phyloP scores from a whole-genome alignment of 2,329 filamentous ascomycete species.

The Westerdykella ornata region DNA sequence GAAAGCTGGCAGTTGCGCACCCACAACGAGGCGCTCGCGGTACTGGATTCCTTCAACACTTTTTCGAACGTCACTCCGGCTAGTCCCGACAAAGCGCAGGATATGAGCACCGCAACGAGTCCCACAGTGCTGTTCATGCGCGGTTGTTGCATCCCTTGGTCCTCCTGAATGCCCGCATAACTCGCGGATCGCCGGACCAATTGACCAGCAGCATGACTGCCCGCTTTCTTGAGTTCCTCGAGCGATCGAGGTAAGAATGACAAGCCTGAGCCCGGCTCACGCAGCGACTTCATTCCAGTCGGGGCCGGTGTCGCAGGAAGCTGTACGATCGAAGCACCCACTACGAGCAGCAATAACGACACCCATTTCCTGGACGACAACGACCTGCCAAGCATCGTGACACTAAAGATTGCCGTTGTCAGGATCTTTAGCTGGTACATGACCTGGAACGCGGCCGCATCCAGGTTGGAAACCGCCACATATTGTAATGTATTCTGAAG shows the following conservation, averaged over 20 bases:
- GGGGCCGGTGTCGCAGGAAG: slow-evolving; percentile 57
- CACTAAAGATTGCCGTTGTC: slow-evolving; percentile 80
- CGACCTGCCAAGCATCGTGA: slow-evolving; percentile 64
- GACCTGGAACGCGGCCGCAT: slow-evolving; percentile 88
- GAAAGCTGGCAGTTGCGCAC: slow-evolving; percentile 90
- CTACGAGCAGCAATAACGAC: slow-evolving; percentile 68
- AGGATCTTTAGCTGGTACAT: slow-evolving; percentile 93
- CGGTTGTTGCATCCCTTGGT: slow-evolving; percentile 47
- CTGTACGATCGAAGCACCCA: slow-evolving; percentile 80
- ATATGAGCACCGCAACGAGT: slow-evolving; percentile 67
- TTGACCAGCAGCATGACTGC: slow-evolving; percentile 44
- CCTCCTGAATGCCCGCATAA: slow-evolving; percentile 76
- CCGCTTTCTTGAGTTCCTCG: slow-evolving; percentile 65
- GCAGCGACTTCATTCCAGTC: slow-evolving; percentile 51
- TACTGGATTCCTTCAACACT: slow-evolving; percentile 76
- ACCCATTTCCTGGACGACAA: slow-evolving; percentile 72
- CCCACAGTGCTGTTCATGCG: slow-evolving; percentile 74
- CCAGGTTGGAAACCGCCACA: slow-evolving; percentile 80
- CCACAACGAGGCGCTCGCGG: slow-evolving; percentile 74
- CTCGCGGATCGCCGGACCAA: slow-evolving; percentile 66
- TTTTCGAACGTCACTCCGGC: slow-evolving; percentile 88
- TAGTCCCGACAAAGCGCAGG: slow-evolving; percentile 73
- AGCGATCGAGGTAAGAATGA: slow-evolving; percentile 71
- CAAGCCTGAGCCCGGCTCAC: slow-evolving; percentile 48
- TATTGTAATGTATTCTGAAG: slow-evolving; percentile 93